A percentile compares a stretch with the other conserved stretches of the same genome.
Evolutionary conservation across 164 flowering plant species (phyloP).

Genomic region (Houttuynia cordata): DNA sequence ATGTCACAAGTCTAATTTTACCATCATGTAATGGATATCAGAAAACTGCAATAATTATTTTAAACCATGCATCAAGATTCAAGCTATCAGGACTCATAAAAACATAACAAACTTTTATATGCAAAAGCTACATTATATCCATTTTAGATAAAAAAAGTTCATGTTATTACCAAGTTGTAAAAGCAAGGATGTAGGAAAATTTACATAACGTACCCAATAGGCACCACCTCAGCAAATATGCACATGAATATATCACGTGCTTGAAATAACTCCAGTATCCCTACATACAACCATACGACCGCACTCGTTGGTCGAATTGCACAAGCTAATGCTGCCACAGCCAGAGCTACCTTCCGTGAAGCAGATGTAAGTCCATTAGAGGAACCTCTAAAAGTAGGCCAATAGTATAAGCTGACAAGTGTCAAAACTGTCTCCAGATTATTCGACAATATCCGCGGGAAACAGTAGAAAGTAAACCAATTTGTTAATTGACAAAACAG

Average conservation of each 20-base stretch:
- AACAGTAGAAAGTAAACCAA: constrained; percentile 89
- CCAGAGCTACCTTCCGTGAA: constrained; percentile 70
- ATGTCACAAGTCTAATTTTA: too few relatives aligned
- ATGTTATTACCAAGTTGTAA: neutral
- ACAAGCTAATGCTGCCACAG: constrained; percentile 75
- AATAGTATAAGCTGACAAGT: constrained; percentile 57
- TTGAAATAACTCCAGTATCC: constrained; percentile 48
- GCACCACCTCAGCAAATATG: constrained; percentile 49
- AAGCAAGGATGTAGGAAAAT: neutral
- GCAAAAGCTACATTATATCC: too few relatives aligned
- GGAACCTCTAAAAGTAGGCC: constrained; percentile 60
- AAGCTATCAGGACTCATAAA: too few relatives aligned
- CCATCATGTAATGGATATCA: too few relatives aligned
- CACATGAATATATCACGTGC: constrained; percentile 42
- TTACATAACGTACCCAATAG: constrained; percentile 59
- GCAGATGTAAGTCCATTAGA: constrained; percentile 13
- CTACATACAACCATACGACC: constrained; percentile 81
- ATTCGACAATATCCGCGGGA: constrained; percentile 83
- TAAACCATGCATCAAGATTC: too few relatives aligned
- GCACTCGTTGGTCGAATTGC: constrained; percentile 94
- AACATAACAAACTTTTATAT: too few relatives aligned
- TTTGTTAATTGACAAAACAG: constrained; percentile 71
- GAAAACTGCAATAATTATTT: too few relatives aligned
- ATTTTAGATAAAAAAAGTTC: too few relatives aligned
- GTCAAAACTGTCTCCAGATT: constrained; percentile 84